phyloP scores from a whole-genome alignment of 176 grass and related monocot genomes.

The Phoenix roebelenii region DNA sequence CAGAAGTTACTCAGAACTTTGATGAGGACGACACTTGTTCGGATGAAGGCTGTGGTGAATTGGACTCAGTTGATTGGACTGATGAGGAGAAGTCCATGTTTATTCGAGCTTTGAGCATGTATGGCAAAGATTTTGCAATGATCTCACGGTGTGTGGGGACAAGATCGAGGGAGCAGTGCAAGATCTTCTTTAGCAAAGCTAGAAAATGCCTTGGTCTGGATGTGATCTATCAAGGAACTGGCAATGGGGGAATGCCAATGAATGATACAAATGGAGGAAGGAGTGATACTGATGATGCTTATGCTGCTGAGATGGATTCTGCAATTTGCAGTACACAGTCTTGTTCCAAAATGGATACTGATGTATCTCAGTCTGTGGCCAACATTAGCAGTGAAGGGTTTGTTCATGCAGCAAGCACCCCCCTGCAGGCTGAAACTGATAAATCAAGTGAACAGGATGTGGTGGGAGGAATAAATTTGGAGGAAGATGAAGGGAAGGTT shows the following conservation, averaged over 20 bases:
- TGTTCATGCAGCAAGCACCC: conserved; percentile 10
- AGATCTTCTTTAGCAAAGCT: conserved; percentile 88
- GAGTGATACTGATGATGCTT: conserved; percentile 62
- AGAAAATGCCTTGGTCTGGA: conserved; percentile 79
- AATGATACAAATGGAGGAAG: conserved; percentile 44
- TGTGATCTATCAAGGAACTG: conserved; percentile 40
- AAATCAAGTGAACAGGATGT: conserved; percentile 15
- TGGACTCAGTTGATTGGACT: conserved; percentile 71
- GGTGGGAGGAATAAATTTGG: conserved; percentile 7
- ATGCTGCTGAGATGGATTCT: conserved; percentile 56
- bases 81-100: conserved; percentile 76
- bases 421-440: conserved; percentile 14
- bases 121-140: conserved; percentile 70
- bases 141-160: conserved; percentile 59
- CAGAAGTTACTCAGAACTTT: conserved; percentile 25
- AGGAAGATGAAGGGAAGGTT: conserved; percentile 21
- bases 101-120: conserved; percentile 51
- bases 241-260: conserved; percentile 26
- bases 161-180: conserved; percentile 83
- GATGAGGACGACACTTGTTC: conserved; percentile 38
- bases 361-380: conserved; percentile 30
- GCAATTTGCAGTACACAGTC: conserved; percentile 53
- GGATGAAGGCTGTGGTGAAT: conserved; percentile 58
- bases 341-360: conserved; percentile 49
- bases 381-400: conserved; percentile 18